Evolutionary conservation across 805 yeast genomes (phyloP).

Genomic region (Starmerella etchellsii): DNA sequence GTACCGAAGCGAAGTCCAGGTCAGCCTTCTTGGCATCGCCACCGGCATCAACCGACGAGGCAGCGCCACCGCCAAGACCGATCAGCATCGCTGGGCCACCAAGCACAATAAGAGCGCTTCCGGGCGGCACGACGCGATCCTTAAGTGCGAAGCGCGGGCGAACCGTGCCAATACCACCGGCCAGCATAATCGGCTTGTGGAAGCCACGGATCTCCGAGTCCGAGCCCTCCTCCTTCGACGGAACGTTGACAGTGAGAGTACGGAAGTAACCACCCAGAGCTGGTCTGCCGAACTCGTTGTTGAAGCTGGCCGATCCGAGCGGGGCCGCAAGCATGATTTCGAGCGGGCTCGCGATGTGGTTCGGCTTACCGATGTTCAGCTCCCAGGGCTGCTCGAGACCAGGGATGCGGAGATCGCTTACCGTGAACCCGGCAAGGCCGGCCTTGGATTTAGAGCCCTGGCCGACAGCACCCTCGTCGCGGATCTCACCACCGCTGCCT

Average conservation of each 20-base stretch:
- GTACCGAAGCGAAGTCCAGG: slow-evolving; percentile 96
- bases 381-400: slow-evolving; percentile 91
- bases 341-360: slow-evolving; percentile 81
- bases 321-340: slow-evolving; percentile 98
- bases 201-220: slow-evolving; percentile 71
- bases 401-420: slow-evolving; percentile 82
- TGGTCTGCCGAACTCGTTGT: slow-evolving; percentile 97
- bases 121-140: slow-evolving; percentile 78
- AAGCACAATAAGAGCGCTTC: slow-evolving; percentile 77
- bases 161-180: slow-evolving; percentile 97
- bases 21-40: slow-evolving; percentile 61
- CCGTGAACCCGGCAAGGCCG: slow-evolving; percentile 87
- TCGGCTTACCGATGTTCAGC: slow-evolving; percentile 73
- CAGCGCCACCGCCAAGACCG: slow-evolving; percentile 99
- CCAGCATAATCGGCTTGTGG: slow-evolving; percentile 98
- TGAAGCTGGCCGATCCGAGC: slow-evolving; percentile 93
- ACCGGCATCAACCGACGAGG: slow-evolving; percentile 91
- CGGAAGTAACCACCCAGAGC: slow-evolving; percentile 94
- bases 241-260: slow-evolving; percentile 74
- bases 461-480: slow-evolving; percentile 99
- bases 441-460: slow-evolving; percentile 96
- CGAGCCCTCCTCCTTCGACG: slow-evolving; percentile 39
- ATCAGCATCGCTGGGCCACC: slow-evolving; percentile 98
- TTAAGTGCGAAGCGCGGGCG: slow-evolving; percentile 87
- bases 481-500: slow-evolving; percentile 98